Evolutionary conservation across 495 filamentous ascomycete species (phyloP).

Genomic region (Hyphodiscus hymeniophilus): DNA sequence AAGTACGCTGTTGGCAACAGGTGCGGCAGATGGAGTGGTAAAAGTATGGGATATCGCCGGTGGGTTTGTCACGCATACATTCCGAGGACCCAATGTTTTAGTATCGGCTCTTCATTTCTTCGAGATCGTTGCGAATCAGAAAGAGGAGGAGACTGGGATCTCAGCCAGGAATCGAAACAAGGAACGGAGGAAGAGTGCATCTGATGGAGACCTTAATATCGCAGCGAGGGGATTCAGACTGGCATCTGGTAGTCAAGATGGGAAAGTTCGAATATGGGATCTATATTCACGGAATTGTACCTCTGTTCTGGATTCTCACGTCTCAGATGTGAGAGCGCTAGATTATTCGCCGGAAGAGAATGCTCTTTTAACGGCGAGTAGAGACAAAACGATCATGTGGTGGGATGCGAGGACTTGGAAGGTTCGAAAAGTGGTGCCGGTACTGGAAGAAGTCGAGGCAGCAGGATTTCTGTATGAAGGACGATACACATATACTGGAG

Average conservation of each 20-base stretch:
- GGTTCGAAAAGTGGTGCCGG: slow-evolving; percentile 69
- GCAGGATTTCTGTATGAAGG: slow-evolving; percentile 70
- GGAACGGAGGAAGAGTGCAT: slow-evolving; percentile 28
- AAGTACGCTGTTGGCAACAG: slow-evolving; percentile 84
- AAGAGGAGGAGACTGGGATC: slow-evolving; percentile 26
- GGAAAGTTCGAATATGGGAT: slow-evolving; percentile 86
- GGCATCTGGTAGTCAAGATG: slow-evolving; percentile 87
- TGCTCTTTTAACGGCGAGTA: slow-evolving; percentile 73
- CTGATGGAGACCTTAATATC: slow-evolving; percentile 33
- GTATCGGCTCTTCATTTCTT: slow-evolving; percentile 91
- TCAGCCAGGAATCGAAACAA: slow-evolving; percentile 23
- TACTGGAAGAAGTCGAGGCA: slow-evolving; percentile 77
- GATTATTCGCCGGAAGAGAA: slow-evolving; percentile 70
- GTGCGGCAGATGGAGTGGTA: slow-evolving; percentile 81
- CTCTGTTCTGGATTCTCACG: slow-evolving; percentile 74
- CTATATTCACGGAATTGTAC: slow-evolving; percentile 71
- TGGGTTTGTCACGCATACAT: slow-evolving; percentile 89
- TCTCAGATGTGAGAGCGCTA: slow-evolving; percentile 79
- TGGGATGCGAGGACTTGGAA: slow-evolving; percentile 88
- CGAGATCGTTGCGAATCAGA: slow-evolving; percentile 46
- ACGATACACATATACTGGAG: slow-evolving; percentile 68
- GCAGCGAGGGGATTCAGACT: slow-evolving; percentile 57
- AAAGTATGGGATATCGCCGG: slow-evolving; percentile 96
- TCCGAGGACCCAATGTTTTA: slow-evolving; percentile 83
- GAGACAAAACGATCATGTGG: slow-evolving; percentile 88